phyloP scores from a whole-genome alignment of 148 eudicot species.

The Amaranthus palmeri region DNA sequence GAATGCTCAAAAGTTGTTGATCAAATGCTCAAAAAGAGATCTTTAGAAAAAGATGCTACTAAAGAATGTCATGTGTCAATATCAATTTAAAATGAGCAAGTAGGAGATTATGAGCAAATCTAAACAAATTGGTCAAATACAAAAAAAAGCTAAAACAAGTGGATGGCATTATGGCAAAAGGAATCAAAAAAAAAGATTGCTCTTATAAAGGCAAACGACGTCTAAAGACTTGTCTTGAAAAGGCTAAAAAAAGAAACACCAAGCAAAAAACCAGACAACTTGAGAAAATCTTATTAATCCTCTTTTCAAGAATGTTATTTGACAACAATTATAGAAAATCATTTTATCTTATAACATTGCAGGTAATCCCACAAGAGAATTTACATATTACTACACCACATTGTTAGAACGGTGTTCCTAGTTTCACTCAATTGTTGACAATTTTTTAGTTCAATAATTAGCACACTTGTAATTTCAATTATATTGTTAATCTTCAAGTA shows the following conservation, averaged over 20 bases:
- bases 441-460: neutral
- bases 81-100: neutral
- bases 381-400: too few species aligned
- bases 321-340: too few species aligned
- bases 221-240: neutral
- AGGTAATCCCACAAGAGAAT: neutral
- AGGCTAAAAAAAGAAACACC: neutral
- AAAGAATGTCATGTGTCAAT: conserved; percentile 2
- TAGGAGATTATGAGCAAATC: neutral
- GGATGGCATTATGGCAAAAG: neutral
- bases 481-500: too few species aligned
- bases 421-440: neutral
- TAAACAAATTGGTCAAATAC: too few species aligned
- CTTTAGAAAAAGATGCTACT: neutral
- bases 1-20: neutral
- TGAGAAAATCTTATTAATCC: too few species aligned
- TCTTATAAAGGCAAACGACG: neutral
- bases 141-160: too few species aligned
- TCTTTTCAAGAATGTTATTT: too few species aligned
- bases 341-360: neutral
- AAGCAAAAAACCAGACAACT: neutral
- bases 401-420: neutral
- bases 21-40: neutral
- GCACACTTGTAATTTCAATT: too few species aligned
- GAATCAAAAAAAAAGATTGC: neutral